Base-by-base conservation (phyloP, 306 rosid species). In the Cucumis cinereus region DNA sequence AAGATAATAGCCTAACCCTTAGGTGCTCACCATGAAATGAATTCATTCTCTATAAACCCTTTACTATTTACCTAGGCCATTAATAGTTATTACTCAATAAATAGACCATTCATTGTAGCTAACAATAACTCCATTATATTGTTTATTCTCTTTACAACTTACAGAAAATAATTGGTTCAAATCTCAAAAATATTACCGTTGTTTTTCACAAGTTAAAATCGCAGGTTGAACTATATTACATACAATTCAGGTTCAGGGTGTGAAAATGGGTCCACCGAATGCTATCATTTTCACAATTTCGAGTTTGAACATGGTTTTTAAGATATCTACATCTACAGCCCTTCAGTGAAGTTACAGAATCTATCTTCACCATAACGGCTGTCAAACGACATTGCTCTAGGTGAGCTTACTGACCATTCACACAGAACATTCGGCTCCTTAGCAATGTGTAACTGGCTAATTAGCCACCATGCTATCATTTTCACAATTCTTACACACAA, bases 351-450 rank as follows among this genome's bases (percentile, higher is more conserved):
- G 77, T 81, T 63, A 22, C 76, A 78, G 10, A 26, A 50, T 58
- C 7, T 78, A 73, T 86, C 79, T 85, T 76, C 93, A 85, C 71
- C 56, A 70, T n/a, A 47, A 76, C 6, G 70, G 78, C 73, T 69
- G 57, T 1, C 77, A 84, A 73, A 36, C 83, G 79, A 36, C 38
- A 73, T 84, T 79, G 36, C 8, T 88, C 1, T 93, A 56, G 95
- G 96, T 89, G 89, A 80, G 89, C 93, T 85, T 90, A 89, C 98
- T 93, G 98, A 93, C 98, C 93, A 93, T 76, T 89, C 95, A 93
- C 95, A 90, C 83, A 85, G 82, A 77, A 66, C 73, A 28, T 22
- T 10, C 90, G 87, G 86, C 91, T 35, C 13, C 22, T 22, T 7
- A 77, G 89, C 56, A 83, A 78, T 56, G 87, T 84, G 88, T 82